These are phyloP conservation scores for Inga oerstediana DNA, from an alignment of 306 rosid species.

Conservation along the genomic window DNA sequence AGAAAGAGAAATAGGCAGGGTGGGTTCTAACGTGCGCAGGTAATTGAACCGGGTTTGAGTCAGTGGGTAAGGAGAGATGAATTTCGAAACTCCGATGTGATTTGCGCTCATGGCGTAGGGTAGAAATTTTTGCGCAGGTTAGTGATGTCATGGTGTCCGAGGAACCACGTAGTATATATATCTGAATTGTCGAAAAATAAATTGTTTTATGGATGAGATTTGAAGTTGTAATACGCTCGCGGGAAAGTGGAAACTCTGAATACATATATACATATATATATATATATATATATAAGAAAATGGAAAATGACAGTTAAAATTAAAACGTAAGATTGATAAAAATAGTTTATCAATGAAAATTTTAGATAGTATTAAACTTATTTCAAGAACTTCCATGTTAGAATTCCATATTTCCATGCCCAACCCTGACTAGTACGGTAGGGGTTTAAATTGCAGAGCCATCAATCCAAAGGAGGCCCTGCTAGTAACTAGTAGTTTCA, in stretches of 20 bases:
- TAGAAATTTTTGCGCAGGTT: neutral
- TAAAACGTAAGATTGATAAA: too few relatives aligned
- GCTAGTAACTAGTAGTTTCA: too few relatives aligned
- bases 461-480: too few relatives aligned
- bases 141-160: conserved; percentile 18
- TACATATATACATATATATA: too few relatives aligned
- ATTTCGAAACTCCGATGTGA: neutral
- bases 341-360: too few relatives aligned
- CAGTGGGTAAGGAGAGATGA: neutral
- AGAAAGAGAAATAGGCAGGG: too few relatives aligned
- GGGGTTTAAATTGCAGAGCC: too few relatives aligned
- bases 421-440: too few relatives aligned
- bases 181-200: neutral
- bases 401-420: too few relatives aligned
- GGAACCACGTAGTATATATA: conserved; percentile 47
- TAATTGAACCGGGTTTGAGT: neutral
- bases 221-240: neutral
- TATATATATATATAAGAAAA: too few relatives aligned
- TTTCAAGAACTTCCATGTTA: too few relatives aligned
- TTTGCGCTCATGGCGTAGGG: conserved; percentile 24
- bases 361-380: too few relatives aligned
- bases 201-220: neutral
- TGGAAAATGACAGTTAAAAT: neutral
- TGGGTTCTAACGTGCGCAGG: conserved; percentile 44
- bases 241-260: neutral